phyloP scores from a whole-genome alignment of 805 yeast species.

The Tetrapisispora arboricola region DNA sequence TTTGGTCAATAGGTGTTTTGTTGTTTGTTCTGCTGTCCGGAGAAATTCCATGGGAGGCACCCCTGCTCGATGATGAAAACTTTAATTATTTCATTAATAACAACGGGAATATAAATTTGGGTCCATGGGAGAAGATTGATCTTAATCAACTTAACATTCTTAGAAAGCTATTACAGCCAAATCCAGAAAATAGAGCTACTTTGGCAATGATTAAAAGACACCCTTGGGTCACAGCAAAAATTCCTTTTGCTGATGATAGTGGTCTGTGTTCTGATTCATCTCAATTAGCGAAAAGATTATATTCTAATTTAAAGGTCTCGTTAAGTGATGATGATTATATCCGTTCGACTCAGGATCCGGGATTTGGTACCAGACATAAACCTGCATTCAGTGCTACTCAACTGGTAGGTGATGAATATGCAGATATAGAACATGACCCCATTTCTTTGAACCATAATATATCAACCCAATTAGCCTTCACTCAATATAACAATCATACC shows the following conservation, averaged over 20 bases:
- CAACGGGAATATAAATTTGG: conserved; percentile 37
- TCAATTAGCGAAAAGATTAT: conserved; percentile 39
- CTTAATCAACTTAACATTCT: conserved; percentile 40
- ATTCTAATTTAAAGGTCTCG: conserved; percentile 44
- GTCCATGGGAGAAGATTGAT: conserved; percentile 49
- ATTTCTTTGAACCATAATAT: conserved; percentile 6
- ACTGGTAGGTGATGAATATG: conserved; percentile 34
- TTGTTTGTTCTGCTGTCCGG: conserved; percentile 55
- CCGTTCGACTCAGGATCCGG: conserved; percentile 16
- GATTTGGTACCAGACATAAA: neutral
- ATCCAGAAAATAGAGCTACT: conserved; percentile 36
- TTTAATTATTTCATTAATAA: conserved; percentile 32
- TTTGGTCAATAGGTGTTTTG: conserved; percentile 64
- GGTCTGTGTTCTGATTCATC: conserved; percentile 48
- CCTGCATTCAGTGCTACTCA: conserved; percentile 32
- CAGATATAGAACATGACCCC: conserved; percentile 27
- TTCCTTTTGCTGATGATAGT: conserved; percentile 34
- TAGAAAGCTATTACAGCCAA: conserved; percentile 41
- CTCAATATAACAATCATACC: conserved; percentile 7
- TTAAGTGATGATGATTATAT: conserved; percentile 39
- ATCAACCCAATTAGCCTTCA: conserved; percentile 18
- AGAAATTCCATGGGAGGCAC: conserved; percentile 65
- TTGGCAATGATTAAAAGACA: conserved; percentile 37
- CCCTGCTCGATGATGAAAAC: conserved; percentile 42
- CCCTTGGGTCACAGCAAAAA: conserved; percentile 44